These are phyloP conservation scores for Rheum nobile DNA, from an alignment of 148 eudicot genomes.

Conservation along the genomic window DNA sequence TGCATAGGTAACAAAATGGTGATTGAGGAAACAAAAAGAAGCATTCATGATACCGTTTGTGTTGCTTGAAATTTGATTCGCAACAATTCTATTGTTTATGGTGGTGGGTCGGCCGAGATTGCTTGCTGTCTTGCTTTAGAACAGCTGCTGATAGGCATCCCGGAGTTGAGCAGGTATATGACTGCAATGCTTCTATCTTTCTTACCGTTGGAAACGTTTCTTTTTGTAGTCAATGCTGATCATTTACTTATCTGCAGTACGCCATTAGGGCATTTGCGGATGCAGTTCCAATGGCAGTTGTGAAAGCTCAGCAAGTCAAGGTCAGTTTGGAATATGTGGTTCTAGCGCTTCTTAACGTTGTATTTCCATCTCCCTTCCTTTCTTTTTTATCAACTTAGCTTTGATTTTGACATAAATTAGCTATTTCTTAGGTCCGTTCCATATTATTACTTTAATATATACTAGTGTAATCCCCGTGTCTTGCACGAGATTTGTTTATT, in stretches of 20 bases:
- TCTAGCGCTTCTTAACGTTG: too few relatives aligned
- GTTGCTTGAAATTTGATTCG: constrained; percentile 9
- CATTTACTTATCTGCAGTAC: constrained; percentile 39
- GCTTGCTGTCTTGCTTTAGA: constrained; percentile 8
- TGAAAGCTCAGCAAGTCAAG: constrained; percentile 90
- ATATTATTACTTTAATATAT: too few relatives aligned
- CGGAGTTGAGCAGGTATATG: constrained; percentile 7
- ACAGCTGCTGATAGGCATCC: constrained; percentile 8
- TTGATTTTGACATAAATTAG: too few relatives aligned
- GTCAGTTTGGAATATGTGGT: constrained; percentile 29
- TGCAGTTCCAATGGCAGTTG: constrained; percentile 91
- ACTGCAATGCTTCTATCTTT: neutral
- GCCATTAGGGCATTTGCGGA: constrained; percentile 97
- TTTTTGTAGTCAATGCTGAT: neutral
- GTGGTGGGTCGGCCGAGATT: constrained; percentile 10
- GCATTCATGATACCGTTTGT: constrained; percentile 7
- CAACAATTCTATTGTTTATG: constrained; percentile 9
- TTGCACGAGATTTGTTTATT: too few relatives aligned
- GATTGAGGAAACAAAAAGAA: constrained; percentile 93
- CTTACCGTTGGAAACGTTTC: neutral
- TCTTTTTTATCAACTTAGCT: too few relatives aligned
- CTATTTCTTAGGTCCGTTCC: too few relatives aligned
- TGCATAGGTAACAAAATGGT: constrained; percentile 88
- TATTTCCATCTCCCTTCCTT: too few relatives aligned
- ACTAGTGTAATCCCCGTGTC: too few relatives aligned